Evolutionary conservation across 768 basidiomycete genomes (phyloP), one percentile per base, ranked within the genome.

Genomic region (Russula brevipes): DNA sequence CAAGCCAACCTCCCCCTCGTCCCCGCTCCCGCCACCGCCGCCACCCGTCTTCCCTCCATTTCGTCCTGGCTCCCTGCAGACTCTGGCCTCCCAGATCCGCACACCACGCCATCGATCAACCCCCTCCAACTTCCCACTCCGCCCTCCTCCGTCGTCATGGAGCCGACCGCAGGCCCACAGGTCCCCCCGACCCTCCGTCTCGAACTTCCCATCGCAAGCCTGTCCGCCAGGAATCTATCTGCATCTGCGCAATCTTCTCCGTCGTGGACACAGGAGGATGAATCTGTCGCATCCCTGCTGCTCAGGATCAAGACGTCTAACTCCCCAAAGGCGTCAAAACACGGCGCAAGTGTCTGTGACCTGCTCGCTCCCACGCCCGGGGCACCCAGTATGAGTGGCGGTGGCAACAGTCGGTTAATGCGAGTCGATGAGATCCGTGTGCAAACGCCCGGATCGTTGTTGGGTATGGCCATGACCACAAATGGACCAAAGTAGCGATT

Each of bases 251-350:
- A 54, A 6, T 35, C 60, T 11, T 66, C 67, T 24, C 65, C 65
- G 7, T 52, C 67, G 30, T 68, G 67, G 67, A 66, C 67, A 35
- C 65, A 65, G 4, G 67, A 68, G 51, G 67, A 68, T 12, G 67
- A 68, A 50, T 66, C 65, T 2, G 36, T 57, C 14, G 67, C 67
- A 8, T 66, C 65, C 5, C 47, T 68, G n/a, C 61, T 68, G 41
- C 65, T 68, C 50, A 62, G 62, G 54, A 66, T 68, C 54, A 62
- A 59, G 54, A 54, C 59, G 12, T 60, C 64, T 33, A 53, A 12
- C 44, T 49, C 64, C 16, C 64, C 55, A 7, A 56, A 63, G n/a
- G n/a, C 47, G 5, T 3, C 31, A 45, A 64, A 45, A 45, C 54
- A 51, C 12, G 19, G 58, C 9, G 17, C 58, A 16, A 60, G 49